These are phyloP conservation scores for Monascus purpureus DNA, from an alignment of 495 filamentous ascomycete genomes.

Conservation along the genomic window DNA sequence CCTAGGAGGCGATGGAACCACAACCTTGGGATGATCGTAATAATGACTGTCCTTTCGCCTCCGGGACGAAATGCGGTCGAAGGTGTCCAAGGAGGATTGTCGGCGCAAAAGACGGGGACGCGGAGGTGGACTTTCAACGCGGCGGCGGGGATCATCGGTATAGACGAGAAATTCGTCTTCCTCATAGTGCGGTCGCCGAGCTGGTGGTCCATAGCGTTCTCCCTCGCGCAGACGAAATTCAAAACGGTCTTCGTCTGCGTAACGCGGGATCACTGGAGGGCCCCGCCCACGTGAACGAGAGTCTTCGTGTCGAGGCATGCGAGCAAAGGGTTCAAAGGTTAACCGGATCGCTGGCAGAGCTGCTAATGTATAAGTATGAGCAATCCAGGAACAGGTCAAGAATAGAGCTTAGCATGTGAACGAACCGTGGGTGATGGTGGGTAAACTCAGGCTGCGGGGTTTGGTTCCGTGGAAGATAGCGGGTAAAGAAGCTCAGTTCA, in stretches of 20 bases:
- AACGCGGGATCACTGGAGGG: slow-evolving; percentile 24
- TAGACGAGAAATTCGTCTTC: slow-evolving; percentile 38
- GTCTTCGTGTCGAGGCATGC: slow-evolving; percentile 36
- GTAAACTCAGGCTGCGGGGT: too few species aligned
- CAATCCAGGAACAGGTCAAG: not conserved
- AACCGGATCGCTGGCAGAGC: slow-evolving; percentile 1
- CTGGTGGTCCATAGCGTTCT: slow-evolving; percentile 41
- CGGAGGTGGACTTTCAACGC: slow-evolving; percentile 25
- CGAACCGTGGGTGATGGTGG: too few species aligned
- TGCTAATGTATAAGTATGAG: too few species aligned
- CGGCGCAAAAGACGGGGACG: slow-evolving; percentile 48
- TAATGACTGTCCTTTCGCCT: slow-evolving; percentile 32
- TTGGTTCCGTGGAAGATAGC: too few species aligned
- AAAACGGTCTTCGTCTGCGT: slow-evolving; percentile 36
- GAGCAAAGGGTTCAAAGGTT: slow-evolving; percentile 1
- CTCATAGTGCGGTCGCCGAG: slow-evolving; percentile 34
- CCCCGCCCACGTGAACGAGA: slow-evolving; percentile 20
- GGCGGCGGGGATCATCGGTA: slow-evolving; percentile 24
- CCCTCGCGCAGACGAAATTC: slow-evolving; percentile 38
- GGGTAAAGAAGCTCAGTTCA: too few species aligned
- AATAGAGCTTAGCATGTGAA: too few species aligned
- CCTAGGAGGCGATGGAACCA: slow-evolving; percentile 20
- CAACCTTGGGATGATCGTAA: slow-evolving; percentile 28
- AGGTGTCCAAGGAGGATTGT: slow-evolving; percentile 58
- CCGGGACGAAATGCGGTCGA: slow-evolving; percentile 51